These are phyloP conservation scores for Phytopythium vexans DNA, from an alignment of 352 stramenopile genomes.

Conservation along the genomic window DNA sequence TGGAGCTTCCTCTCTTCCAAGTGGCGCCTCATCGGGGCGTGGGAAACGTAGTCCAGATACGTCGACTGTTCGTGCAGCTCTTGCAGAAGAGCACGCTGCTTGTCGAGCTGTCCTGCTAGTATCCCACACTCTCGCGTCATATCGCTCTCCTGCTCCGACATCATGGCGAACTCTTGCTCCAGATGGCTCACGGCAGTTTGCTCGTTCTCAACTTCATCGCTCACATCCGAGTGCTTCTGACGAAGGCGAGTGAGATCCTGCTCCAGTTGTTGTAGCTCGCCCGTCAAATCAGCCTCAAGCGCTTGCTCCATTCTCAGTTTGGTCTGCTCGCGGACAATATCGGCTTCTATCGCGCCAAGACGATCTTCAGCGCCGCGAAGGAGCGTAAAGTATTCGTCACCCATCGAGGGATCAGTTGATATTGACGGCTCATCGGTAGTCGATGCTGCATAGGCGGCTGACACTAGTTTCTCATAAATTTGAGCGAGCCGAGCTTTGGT, in stretches of 20 bases:
- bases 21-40: slow-evolving; percentile 48
- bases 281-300: slow-evolving; percentile 32
- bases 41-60: slow-evolving; percentile 60
- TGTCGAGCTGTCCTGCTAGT: slow-evolving; percentile 34
- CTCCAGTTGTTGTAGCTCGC: slow-evolving; percentile 29
- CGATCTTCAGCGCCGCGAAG: slow-evolving; percentile 9
- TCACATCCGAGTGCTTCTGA: slow-evolving; percentile 26
- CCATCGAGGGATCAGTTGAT: not conserved
- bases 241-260: slow-evolving; percentile 32
- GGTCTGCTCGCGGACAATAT: slow-evolving; percentile 18
- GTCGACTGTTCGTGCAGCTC: slow-evolving; percentile 47
- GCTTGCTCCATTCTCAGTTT: slow-evolving; percentile 47
- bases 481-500: slow-evolving; percentile 22
- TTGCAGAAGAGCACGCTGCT: slow-evolving; percentile 28
- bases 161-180: slow-evolving; percentile 44
- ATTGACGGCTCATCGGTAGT: not conserved
- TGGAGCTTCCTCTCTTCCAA: slow-evolving; percentile 60
- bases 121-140: slow-evolving; percentile 41
- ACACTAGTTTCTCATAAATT: slow-evolving; percentile 6
- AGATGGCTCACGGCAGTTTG: slow-evolving; percentile 29
- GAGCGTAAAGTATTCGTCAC: slow-evolving; percentile 26
- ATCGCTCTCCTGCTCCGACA: slow-evolving; percentile 39
- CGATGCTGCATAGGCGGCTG: slow-evolving; percentile 10
- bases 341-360: not conserved
- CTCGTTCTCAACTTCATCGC: slow-evolving; percentile 40